These are phyloP conservation scores for Cerrena zonata DNA, from an alignment of 1,284 basidiomycete species.

Conservation along the genomic window DNA sequence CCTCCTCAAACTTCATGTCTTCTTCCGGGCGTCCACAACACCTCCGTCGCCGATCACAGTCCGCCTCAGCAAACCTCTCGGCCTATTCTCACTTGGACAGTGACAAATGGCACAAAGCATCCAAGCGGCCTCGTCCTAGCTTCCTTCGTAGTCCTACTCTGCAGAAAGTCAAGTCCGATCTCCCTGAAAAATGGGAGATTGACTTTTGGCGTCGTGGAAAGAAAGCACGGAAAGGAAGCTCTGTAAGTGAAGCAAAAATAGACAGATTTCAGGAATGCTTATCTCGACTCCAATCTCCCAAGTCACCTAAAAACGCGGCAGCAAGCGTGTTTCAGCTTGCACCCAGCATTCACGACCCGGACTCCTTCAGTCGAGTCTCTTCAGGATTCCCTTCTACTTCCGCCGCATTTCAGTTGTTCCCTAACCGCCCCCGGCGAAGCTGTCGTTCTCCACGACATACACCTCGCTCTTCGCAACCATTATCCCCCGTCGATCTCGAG, in stretches of 20 bases:
- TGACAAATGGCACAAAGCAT: slow-evolving; percentile 35
- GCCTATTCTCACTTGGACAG: slow-evolving; percentile 29
- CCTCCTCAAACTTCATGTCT: slow-evolving; percentile 29
- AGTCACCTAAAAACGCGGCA: slow-evolving; percentile 1
- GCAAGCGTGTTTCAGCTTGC: background rate
- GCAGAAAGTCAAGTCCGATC: slow-evolving; percentile 30
- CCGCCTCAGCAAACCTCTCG: slow-evolving; percentile 42
- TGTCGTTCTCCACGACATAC: slow-evolving; percentile 7
- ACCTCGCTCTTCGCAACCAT: slow-evolving; percentile 11
- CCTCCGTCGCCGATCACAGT: slow-evolving; percentile 51
- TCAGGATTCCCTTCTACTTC: slow-evolving; percentile 41
- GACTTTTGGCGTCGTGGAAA: slow-evolving; percentile 52
- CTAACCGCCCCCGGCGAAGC: slow-evolving; percentile 17
- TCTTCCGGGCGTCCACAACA: slow-evolving; percentile 26
- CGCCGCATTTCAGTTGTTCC: slow-evolving; percentile 55
- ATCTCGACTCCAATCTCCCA: background rate
- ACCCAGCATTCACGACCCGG: slow-evolving; percentile 6
- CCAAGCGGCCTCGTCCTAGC: slow-evolving; percentile 43
- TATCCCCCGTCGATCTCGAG: slow-evolving; percentile 12
- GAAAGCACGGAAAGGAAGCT: slow-evolving; percentile 40
- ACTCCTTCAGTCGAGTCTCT: slow-evolving; percentile 12
- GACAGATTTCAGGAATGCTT: slow-evolving; percentile 4
- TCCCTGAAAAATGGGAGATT: slow-evolving; percentile 43
- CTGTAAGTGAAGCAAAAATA: slow-evolving; percentile 33
- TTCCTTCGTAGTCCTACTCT: slow-evolving; percentile 29